Percentiles rank a stretch among this genome's conserved stretches.
phyloP scores from a whole-genome alignment of 2,329 filamentous ascomycete genomes.

The Fusarium liriodendri region DNA sequence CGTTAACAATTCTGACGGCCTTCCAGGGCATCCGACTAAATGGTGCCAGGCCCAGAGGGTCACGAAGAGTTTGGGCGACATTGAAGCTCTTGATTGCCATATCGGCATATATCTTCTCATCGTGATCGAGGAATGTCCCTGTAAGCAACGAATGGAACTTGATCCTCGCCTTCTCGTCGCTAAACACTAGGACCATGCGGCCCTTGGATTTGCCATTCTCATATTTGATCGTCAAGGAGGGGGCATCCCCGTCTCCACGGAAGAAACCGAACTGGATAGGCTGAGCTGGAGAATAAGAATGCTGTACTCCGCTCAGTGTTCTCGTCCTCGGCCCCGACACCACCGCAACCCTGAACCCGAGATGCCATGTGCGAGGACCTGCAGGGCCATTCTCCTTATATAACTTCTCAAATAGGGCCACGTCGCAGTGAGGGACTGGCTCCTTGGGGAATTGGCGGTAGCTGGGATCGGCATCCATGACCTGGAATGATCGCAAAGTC shows the following conservation, averaged over 20 bases:
- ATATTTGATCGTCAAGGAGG: conserved; percentile 77
- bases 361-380: conserved; percentile 78
- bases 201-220: conserved; percentile 74
- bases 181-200: conserved; percentile 82
- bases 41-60: conserved; percentile 60
- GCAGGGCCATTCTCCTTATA: conserved; percentile 77
- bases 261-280: conserved; percentile 85
- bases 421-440: conserved; percentile 75
- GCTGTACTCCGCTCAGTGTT: conserved; percentile 80
- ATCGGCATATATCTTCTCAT: conserved; percentile 78
- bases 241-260: conserved; percentile 75
- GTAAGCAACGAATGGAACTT: conserved; percentile 79
- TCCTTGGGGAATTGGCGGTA: conserved; percentile 81
- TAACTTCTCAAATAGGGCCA: conserved; percentile 80
- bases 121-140: conserved; percentile 74
- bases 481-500: conserved; percentile 80
- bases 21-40: conserved; percentile 72
- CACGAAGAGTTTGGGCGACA: conserved; percentile 66
- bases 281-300: conserved; percentile 71
- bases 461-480: conserved; percentile 79
- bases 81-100: conserved; percentile 73
- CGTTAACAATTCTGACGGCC: conserved; percentile 77
- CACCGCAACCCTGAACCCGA: conserved; percentile 82
- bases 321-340: conserved; percentile 83
- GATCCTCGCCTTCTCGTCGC: conserved; percentile 76